These are phyloP conservation scores for Arctium lappa DNA, from an alignment of 129 eudicot species.

Conservation along the genomic window DNA sequence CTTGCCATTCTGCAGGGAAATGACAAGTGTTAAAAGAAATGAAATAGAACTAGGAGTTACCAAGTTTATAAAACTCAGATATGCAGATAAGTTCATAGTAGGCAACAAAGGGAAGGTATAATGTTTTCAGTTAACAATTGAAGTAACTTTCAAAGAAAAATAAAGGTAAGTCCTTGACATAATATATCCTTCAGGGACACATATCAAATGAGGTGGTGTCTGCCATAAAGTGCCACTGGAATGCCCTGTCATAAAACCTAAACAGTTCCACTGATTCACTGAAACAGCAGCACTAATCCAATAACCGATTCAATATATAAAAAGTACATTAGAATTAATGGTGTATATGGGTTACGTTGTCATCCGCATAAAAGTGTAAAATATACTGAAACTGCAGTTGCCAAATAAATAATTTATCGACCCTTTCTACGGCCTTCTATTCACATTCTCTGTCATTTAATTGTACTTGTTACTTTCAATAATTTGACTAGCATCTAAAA, in stretches of 20 bases:
- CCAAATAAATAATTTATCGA: background rate
- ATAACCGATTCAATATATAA: background rate
- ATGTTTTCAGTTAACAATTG: background rate
- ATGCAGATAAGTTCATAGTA: background rate
- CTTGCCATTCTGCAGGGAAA: conserved; percentile 67
- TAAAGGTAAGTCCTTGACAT: background rate
- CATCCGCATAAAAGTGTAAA: background rate
- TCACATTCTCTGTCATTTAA: background rate
- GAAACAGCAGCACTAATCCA: background rate
- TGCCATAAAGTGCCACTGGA: background rate
- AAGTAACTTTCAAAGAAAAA: background rate
- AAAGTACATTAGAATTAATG: background rate
- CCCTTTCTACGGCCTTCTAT: background rate
- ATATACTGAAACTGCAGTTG: background rate
- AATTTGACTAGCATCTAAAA: background rate
- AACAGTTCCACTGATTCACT: background rate
- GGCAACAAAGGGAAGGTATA: background rate
- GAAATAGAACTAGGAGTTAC: background rate
- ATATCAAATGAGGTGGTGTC: background rate
- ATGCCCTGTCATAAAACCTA: background rate
- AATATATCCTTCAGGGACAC: background rate
- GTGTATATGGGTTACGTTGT: background rate
- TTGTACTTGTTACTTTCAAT: background rate
- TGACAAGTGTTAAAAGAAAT: background rate
- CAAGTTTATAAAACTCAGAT: background rate